Base-by-base conservation (phyloP, 495 filamentous ascomycete genomes). In the Parathielavia hyrcaniae region DNA sequence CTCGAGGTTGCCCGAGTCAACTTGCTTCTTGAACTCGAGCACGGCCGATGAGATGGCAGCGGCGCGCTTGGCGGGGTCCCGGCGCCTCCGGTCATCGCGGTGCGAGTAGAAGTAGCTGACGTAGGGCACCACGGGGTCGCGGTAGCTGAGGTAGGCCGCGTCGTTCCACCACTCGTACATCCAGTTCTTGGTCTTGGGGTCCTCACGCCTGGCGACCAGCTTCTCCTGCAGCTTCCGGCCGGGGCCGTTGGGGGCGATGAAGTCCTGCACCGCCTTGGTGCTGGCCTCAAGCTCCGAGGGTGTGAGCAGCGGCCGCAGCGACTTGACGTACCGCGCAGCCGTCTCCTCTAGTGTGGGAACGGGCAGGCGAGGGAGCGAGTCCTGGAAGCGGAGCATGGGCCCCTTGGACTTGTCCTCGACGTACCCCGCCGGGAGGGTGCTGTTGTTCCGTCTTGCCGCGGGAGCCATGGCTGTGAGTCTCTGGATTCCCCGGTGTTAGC, bases 51-150 rank as follows among this genome's bases (percentile, higher is more conserved):
- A 84, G 62, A 99, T 83, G 46, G 91, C 90, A 0, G 95, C 95
- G 14, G 95, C 95, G 57, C 95, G 87, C 78, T 93, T 92, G 57
- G 86, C 87, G 5, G 93, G 95, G 75, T 95, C 80, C 38, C 90
- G 85, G 55, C 92, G 84, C 66, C 86, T 79, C 50, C 90, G 85
- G 70, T 99, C 95, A 71, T 99, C 95, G 54, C 87, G 83, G 79
- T 96, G 92, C 38, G 90, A 96, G 78, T 99, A 99, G 76, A 99
- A 99, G 80, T 99, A 99, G 70, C 90, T 95, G 62, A 99, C 95
- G 70, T 97, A 99, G 55, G 95, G 95, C 32, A 97, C 88, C 30
- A 99, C 89, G 38, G 95, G 95, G 72, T 97, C 95, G 58, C 92
- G 88, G 78, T 96, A 96, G 57, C 69, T 80, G 54, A 99, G 81